Conservation (phyloP, 2,329 filamentous ascomycete species). For the Microsporum canis region DNA sequence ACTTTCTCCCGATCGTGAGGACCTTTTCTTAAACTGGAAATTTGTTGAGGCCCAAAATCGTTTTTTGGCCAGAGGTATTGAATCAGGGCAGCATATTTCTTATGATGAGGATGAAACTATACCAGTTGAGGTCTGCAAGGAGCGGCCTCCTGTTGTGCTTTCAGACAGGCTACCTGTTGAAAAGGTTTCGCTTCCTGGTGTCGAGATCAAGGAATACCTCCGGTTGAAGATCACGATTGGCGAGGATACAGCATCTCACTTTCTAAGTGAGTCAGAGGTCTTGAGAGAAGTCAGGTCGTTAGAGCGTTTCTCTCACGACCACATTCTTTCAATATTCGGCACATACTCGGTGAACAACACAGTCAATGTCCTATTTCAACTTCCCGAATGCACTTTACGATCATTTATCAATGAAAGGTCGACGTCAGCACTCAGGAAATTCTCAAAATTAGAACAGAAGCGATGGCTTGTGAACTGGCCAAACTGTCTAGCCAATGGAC, state of each 20-base stretch:
- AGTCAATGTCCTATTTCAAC: constrained; percentile 35
- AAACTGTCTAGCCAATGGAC: constrained; percentile 42
- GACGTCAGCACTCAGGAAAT: constrained; percentile 30
- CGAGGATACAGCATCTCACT: constrained; percentile 16
- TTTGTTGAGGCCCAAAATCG: constrained; percentile 52
- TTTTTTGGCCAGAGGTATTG: constrained; percentile 46
- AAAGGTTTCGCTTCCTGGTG: constrained; percentile 30
- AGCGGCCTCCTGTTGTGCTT: constrained; percentile 30
- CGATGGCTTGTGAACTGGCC: constrained; percentile 36
- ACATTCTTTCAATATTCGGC: constrained; percentile 35
- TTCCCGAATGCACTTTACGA: constrained; percentile 32
- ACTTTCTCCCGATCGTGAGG: constrained; percentile 40
- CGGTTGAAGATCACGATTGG: constrained; percentile 31
- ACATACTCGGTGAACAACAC: constrained; percentile 35
- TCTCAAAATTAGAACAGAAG: constrained; percentile 33
- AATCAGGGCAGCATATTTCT: constrained; percentile 45
- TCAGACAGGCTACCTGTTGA: constrained; percentile 31
- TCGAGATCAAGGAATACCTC: constrained; percentile 26
- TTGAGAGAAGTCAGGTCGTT: constrained; percentile 31
- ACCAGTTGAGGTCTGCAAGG: constrained; percentile 44
- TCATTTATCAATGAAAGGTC: constrained; percentile 33
- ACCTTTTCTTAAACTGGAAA: constrained; percentile 38
- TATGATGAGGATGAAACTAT: constrained; percentile 50
- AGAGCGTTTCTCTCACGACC: constrained; percentile 32
- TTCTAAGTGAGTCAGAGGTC: constrained; percentile 21